Conservation (phyloP, 192 early-diverging fungal genomes). For the Dissophora globulifera region DNA sequence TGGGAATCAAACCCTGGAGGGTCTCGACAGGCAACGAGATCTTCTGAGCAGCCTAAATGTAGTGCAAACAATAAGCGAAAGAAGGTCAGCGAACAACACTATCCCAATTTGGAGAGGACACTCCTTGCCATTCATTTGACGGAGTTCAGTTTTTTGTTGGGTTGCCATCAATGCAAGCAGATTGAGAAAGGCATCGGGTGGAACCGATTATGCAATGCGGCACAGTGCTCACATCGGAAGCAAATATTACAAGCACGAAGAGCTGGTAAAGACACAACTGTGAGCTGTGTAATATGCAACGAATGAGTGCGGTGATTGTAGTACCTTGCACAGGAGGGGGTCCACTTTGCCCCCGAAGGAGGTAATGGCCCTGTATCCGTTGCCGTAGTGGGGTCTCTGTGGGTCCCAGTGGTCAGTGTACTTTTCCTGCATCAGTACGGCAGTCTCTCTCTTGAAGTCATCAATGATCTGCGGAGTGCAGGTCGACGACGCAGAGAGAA, state of each 20-base stretch:
- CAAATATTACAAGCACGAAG: too few species aligned
- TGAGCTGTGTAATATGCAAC: too few species aligned
- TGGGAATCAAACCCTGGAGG: conserved; percentile 57
- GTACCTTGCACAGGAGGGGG: conserved; percentile 63
- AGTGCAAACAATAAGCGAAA: not conserved
- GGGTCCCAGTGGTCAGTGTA: conserved; percentile 80
- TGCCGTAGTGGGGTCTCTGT: conserved; percentile 69
- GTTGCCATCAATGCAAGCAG: too few species aligned
- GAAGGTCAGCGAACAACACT: not conserved
- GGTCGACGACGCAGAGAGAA: conserved; percentile 18
- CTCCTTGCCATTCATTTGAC: too few species aligned
- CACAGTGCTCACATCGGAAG: not conserved
- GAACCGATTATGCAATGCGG: too few species aligned
- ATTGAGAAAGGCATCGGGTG: too few species aligned
- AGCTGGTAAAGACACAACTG: too few species aligned
- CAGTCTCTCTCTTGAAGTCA: conserved; percentile 61
- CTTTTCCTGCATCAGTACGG: conserved; percentile 60
- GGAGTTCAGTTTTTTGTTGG: too few species aligned
- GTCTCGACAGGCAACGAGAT: conserved; percentile 26
- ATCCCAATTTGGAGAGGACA: not conserved
- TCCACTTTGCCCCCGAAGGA: conserved; percentile 75
- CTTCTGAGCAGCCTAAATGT: conserved; percentile 22
- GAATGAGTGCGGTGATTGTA: too few species aligned
- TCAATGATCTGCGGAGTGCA: conserved; percentile 42
- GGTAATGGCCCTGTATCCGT: conserved; percentile 81